These are phyloP conservation scores for Chrysoporthe puriensis DNA, from an alignment of 2,329 filamentous ascomycete species.

Conservation along the genomic window DNA sequence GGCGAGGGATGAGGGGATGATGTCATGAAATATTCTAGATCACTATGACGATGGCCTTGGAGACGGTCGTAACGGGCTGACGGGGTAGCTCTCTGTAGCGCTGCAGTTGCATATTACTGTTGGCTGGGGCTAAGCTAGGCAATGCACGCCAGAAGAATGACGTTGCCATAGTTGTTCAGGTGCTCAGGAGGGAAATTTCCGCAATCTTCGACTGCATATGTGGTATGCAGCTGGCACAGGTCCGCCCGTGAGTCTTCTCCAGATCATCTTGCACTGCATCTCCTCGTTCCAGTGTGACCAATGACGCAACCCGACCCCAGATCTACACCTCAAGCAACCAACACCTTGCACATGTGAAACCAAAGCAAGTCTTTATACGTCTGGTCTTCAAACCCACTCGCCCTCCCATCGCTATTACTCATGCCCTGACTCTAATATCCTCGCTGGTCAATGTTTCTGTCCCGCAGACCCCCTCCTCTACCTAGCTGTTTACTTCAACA, in stretches of 20 bases:
- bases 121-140: slow-evolving; percentile 5
- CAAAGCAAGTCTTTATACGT: neutral
- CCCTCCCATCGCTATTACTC: too few species aligned
- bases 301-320: neutral
- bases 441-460: too few species aligned
- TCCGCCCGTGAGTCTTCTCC: neutral
- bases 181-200: neutral
- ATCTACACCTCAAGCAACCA: neutral
- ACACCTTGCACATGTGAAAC: neutral
- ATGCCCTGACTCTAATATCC: too few species aligned
- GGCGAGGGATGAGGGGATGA: neutral
- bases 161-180: slow-evolving; percentile 4
- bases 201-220: neutral
- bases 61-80: neutral
- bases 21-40: neutral
- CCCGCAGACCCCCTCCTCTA: too few species aligned
- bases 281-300: neutral
- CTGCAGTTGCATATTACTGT: neutral
- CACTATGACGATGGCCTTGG: slow-evolving; percentile 2
- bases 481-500: too few species aligned
- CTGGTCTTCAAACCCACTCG: too few species aligned
- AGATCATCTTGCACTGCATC: neutral
- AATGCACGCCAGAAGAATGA: slow-evolving; percentile 14
- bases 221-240: neutral
- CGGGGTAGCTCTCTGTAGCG: neutral